phyloP scores from a whole-genome alignment of 768 basidiomycete genomes.

The Kwoniella dejecticola region DNA sequence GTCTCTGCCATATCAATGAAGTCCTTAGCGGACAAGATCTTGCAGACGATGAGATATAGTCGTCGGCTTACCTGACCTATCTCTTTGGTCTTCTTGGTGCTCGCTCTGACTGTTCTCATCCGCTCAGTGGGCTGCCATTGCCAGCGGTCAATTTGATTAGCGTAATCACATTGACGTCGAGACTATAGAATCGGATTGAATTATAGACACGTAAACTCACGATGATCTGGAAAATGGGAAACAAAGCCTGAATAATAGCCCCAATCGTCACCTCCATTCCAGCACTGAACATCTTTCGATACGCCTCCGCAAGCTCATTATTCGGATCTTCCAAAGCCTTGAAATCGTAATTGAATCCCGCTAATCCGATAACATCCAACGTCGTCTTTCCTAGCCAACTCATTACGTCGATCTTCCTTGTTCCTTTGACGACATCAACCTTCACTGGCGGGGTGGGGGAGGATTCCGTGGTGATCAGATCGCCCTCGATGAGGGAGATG shows the following conservation, averaged over 20 bases:
- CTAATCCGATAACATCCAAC: constrained; percentile 75
- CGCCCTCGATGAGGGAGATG: constrained; percentile 31
- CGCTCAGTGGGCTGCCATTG: constrained; percentile 59
- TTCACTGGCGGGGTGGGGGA: constrained; percentile 25
- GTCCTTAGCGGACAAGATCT: neutral
- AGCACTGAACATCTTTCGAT: constrained; percentile 51
- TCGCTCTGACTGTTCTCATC: constrained; percentile 58
- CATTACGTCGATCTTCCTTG: constrained; percentile 62
- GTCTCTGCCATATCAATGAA: constrained; percentile 58
- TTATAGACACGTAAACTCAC: too few species aligned
- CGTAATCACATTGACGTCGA: too few species aligned
- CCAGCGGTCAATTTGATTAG: too few species aligned
- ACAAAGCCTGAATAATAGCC: constrained; percentile 55
- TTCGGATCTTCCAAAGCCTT: constrained; percentile 81
- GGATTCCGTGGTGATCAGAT: neutral
- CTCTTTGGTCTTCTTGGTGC: constrained; percentile 60
- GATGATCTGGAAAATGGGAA: constrained; percentile 45
- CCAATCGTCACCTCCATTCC: constrained; percentile 25
- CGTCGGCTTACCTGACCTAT: constrained; percentile 63
- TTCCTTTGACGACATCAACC: constrained; percentile 30
- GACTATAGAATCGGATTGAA: too few species aligned
- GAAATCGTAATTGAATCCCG: constrained; percentile 76
- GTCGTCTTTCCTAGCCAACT: constrained; percentile 67
- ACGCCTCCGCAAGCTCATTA: constrained; percentile 79
- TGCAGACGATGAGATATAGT: neutral